A percentile compares a stretch with the other conserved stretches of the same genome.
phyloP scores from a whole-genome alignment of 2,329 filamentous ascomycete species.

The Nemania sp. region DNA sequence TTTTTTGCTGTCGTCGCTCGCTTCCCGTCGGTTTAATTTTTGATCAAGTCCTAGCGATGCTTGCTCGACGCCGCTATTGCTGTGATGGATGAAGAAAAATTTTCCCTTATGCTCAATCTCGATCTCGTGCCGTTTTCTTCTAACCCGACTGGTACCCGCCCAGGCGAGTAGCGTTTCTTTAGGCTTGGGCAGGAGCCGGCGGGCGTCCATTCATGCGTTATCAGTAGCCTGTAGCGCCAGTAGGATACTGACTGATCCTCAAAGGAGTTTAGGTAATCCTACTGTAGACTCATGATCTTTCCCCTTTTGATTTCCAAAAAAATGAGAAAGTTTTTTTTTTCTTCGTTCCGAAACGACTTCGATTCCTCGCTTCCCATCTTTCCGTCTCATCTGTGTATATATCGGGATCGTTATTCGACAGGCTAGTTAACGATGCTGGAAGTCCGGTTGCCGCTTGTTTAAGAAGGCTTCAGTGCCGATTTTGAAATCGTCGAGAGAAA shows the following conservation, averaged over 20 bases:
- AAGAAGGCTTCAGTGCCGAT: slow-evolving; percentile 49
- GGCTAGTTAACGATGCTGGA: slow-evolving; percentile 27
- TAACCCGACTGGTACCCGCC: background rate
- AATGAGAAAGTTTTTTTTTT: too few relatives aligned
- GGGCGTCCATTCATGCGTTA: too few relatives aligned
- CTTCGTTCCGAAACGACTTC: too few relatives aligned
- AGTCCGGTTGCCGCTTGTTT: slow-evolving; percentile 42
- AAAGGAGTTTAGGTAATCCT: too few relatives aligned
- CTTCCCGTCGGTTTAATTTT: slow-evolving; percentile 17
- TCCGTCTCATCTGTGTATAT: background rate
- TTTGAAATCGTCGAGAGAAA: slow-evolving; percentile 46
- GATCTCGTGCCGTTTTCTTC: background rate
- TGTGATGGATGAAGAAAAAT: background rate
- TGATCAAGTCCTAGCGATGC: background rate
- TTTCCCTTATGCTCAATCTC: background rate
- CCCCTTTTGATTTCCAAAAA: background rate
- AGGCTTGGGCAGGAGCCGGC: too few relatives aligned
- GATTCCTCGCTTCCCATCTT: background rate
- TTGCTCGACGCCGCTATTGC: background rate
- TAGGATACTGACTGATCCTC: too few relatives aligned
- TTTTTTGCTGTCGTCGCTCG: background rate
- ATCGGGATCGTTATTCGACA: background rate
- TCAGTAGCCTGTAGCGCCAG: too few relatives aligned
- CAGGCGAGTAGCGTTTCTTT: too few relatives aligned
- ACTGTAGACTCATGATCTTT: background rate